Evolutionary conservation across 2,329 filamentous ascomycete genomes (phyloP).

Genomic region (Fusarium succisae): DNA sequence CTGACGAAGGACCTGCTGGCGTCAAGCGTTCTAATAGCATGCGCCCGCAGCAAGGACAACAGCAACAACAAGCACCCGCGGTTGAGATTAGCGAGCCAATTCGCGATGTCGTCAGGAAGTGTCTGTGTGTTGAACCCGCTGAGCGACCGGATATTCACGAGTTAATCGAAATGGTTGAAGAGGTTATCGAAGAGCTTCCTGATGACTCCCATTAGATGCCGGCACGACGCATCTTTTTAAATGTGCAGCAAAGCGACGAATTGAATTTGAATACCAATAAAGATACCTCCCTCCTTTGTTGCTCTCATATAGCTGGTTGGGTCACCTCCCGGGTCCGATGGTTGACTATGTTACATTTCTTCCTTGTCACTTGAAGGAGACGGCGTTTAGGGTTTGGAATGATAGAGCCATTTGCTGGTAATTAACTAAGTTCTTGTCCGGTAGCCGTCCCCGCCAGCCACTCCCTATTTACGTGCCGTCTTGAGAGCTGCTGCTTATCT

Average conservation of each 20-base stretch:
- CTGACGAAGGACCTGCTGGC: slow-evolving; percentile 78
- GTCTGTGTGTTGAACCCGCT: slow-evolving; percentile 84
- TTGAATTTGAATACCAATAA: slow-evolving; percentile 1
- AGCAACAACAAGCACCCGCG: slow-evolving; percentile 43
- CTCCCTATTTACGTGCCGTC: background rate
- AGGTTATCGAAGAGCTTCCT: slow-evolving; percentile 73
- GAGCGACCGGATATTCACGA: slow-evolving; percentile 90
- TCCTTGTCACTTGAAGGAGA: slow-evolving; percentile 20
- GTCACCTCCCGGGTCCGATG: background rate
- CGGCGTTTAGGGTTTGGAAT: slow-evolving; percentile 40
- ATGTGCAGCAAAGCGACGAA: background rate
- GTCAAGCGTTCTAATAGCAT: slow-evolving; percentile 57
- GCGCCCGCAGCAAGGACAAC: slow-evolving; percentile 44
- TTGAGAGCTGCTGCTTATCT: background rate
- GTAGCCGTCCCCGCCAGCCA: slow-evolving; percentile 3
- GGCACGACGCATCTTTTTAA: background rate
- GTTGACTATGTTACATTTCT: slow-evolving; percentile 6
- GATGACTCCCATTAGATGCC: slow-evolving; percentile 54
- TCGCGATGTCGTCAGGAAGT: slow-evolving; percentile 86
- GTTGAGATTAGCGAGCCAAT: slow-evolving; percentile 80
- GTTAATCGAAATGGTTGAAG: slow-evolving; percentile 81
- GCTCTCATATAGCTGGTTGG: background rate
- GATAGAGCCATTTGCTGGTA: slow-evolving; percentile 34
- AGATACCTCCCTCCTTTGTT: slow-evolving; percentile 22
- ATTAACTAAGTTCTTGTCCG: slow-evolving; percentile 30